Base-by-base conservation (phyloP, 441 rosid genomes). In the Kokia cookei region DNA sequence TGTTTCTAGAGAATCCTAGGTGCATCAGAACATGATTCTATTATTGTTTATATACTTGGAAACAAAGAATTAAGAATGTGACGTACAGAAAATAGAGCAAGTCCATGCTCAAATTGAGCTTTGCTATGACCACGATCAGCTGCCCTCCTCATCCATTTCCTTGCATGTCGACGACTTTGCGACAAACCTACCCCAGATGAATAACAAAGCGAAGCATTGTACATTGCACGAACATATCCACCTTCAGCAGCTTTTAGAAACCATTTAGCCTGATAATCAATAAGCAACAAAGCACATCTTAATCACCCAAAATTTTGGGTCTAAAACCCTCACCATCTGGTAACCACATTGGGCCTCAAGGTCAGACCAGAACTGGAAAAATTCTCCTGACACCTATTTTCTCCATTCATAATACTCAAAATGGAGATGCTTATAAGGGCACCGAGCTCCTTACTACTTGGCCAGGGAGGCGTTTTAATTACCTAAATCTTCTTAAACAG, bases 121-220 rank as follows among this genome's bases (percentile, higher is more conserved):
- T 58, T 58, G 62, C 62, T 58, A 26, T 58, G 62, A 58, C 96
- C 97, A 9, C 78, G 86, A 86, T 91, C 96, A 43, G 98, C 99
- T 69, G 98, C 99, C 45, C 87, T 86, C 81, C 87, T 90, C 99
- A 94, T 94, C 98, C 98, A 93, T 81, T 85, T 93, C 65, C 87
- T 87, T 54, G 92, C 92, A 59, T 78, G 80, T 47, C 78, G 81
- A 27, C 65, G 88, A 80, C 76, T 91, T 68, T 74, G 88, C 0
- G 86, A 62, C 69, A 94, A 81, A 17, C 99, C 99, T 84, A 91
- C 91, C 11, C 98, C 99, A 71, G 75, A 78, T 0, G 89, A 85
- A 68, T 89, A 91, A 80, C 98, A 93, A 19, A 89, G 86, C 0
- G 96, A 88, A 40, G 81, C 73, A 76, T 91, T 91, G 85, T 94